Conservation (phyloP, 2,329 filamentous ascomycete species). For the Neodidymelliopsis sp. region DNA sequence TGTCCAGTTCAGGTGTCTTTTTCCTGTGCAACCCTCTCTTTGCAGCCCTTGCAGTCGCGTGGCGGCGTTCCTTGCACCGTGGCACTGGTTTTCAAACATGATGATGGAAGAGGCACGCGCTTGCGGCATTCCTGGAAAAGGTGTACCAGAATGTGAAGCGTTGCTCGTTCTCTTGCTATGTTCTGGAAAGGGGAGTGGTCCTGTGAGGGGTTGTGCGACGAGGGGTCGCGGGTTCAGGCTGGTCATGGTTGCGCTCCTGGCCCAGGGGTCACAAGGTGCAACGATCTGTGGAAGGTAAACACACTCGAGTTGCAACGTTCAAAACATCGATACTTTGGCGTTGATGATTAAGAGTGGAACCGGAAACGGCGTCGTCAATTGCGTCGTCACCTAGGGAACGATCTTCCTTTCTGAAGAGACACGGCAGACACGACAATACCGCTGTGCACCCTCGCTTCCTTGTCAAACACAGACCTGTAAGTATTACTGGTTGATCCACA, state of each 20-base stretch:
- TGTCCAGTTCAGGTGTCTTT: constrained; percentile 14
- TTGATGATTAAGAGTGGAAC: constrained; percentile 10
- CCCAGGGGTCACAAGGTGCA: constrained; percentile 2
- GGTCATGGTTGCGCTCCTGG: constrained; percentile 7
- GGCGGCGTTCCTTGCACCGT: constrained; percentile 21
- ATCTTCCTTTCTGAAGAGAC: background rate
- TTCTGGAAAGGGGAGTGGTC: constrained; percentile 11
- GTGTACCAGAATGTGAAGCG: constrained; percentile 12
- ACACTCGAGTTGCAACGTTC: background rate
- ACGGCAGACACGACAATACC: constrained; percentile 4
- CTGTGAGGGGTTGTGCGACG: constrained; percentile 15
- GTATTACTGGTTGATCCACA: background rate
- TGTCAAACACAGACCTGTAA: background rate
- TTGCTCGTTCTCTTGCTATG: constrained; percentile 19
- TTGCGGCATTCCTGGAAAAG: constrained; percentile 16
- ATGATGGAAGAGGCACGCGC: constrained; percentile 21
- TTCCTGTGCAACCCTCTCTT: constrained; percentile 15
- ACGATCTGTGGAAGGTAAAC: constrained; percentile 7
- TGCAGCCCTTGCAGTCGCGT: constrained; percentile 21
- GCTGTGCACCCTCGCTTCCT: background rate
- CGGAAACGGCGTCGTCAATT: constrained; percentile 4
- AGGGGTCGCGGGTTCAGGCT: constrained; percentile 1
- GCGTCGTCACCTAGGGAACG: constrained; percentile 11
- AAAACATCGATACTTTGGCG: constrained; percentile 5
- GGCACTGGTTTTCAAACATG: constrained; percentile 9